Percentiles rank a stretch among this genome's conserved stretches.
phyloP scores from a whole-genome alignment of 169 alveolate species.

The Nephromyces sp. region DNA sequence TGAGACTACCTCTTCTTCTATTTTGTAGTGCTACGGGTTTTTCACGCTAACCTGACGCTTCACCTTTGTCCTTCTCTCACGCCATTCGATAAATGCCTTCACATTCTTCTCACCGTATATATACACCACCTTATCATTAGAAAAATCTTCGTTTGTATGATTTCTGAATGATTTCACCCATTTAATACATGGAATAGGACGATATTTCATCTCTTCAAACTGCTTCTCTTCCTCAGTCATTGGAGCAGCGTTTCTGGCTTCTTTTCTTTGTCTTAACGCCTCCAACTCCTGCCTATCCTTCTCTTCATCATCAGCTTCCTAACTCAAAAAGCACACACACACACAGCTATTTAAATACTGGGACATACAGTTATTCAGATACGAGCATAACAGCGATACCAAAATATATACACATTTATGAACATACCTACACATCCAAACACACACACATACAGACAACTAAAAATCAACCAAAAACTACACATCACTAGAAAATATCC shows the following conservation, averaged over 20 bases:
- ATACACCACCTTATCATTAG: slow-evolving; percentile 58
- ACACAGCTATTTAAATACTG: no score
- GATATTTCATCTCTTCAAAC: slow-evolving; percentile 41
- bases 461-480: not conserved
- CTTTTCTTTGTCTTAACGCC: slow-evolving; percentile 48
- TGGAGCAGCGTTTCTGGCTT: slow-evolving; percentile 45
- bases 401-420: not conserved
- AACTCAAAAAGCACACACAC: no score
- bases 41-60: slow-evolving; percentile 38
- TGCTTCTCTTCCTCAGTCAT: slow-evolving; percentile 51
- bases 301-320: slow-evolving; percentile 44
- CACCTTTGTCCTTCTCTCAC: slow-evolving; percentile 43
- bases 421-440: not conserved
- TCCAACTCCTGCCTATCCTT: slow-evolving; percentile 43
- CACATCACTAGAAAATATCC: not conserved
- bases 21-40: no score
- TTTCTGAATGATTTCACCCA: slow-evolving; percentile 66
- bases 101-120: slow-evolving; percentile 69
- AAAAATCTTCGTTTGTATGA: slow-evolving; percentile 53
- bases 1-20: no score
- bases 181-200: slow-evolving; percentile 60
- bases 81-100: slow-evolving; percentile 53
- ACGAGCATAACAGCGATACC: no score
- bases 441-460: not conserved
- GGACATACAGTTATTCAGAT: no score